Percentiles rank a stretch among this genome's conserved stretches.
These are phyloP conservation scores for Penicillium sp. DNA, from an alignment of 2,329 filamentous ascomycete genomes.

Conservation along the genomic window DNA sequence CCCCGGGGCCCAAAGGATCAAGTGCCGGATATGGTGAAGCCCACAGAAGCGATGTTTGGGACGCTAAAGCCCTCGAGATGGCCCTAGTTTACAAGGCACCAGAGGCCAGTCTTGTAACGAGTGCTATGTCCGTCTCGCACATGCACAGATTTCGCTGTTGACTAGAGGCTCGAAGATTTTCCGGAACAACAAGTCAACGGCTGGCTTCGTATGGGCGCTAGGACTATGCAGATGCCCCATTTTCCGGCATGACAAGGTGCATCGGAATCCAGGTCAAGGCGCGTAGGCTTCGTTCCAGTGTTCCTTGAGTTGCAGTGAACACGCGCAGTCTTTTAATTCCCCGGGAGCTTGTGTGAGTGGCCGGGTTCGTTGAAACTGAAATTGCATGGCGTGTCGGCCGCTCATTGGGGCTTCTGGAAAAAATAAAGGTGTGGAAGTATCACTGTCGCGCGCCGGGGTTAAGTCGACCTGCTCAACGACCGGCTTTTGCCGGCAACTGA, in stretches of 20 bases:
- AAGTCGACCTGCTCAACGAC: not conserved
- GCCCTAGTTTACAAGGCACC: slow-evolving; percentile 6
- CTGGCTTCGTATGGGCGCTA: slow-evolving; percentile 9
- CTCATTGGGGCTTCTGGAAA: slow-evolving; percentile 10
- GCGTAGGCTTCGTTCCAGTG: not conserved
- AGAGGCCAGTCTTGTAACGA: not conserved
- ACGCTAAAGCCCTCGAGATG: slow-evolving; percentile 20
- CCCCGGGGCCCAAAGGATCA: slow-evolving; percentile 5
- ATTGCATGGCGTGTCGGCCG: slow-evolving; percentile 17
- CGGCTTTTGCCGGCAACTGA: not conserved
- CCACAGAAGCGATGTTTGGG: slow-evolving; percentile 9
- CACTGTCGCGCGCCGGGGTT: not conserved
- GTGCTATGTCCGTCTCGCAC: slow-evolving; percentile 9
- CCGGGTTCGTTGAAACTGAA: not conserved
- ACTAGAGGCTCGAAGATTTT: slow-evolving; percentile 5
- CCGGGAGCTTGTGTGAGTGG: not conserved
- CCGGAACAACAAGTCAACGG: slow-evolving; percentile 4
- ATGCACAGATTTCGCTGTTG: not conserved
- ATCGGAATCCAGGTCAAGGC: slow-evolving; percentile 6
- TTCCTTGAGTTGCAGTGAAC: not conserved
- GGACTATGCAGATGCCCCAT: slow-evolving; percentile 8
- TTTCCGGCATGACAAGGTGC: slow-evolving; percentile 2
- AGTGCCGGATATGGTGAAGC: slow-evolving; percentile 6
- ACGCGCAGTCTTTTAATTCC: not conserved
- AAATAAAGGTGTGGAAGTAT: not conserved